Evolutionary conservation across 2,329 filamentous ascomycete genomes (phyloP), one percentile per base, ranked within the genome.

Genomic region (Allantophomopsis lycopodina): DNA sequence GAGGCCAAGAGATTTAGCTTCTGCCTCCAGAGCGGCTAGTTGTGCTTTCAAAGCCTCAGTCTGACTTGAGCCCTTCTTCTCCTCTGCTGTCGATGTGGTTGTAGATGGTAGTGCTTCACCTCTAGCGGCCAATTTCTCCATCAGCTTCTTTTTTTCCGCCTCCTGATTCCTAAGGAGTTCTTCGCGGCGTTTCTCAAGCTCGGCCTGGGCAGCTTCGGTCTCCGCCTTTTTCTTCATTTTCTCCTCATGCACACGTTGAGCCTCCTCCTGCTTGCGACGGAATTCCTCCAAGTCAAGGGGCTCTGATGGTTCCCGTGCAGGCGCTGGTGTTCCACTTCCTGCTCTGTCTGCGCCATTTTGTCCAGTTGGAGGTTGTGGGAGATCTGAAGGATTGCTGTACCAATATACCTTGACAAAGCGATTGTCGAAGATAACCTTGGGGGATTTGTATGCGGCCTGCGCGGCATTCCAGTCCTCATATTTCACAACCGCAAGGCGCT

Each of bases 361-460:
- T 13, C 50, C 56, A 36, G 40, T 32, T 18, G 50, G 48, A 11
- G 49, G 49, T 38, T 55, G 50, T 18, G 54, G 53, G 21, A 56
- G 38, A 7, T 53, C 49, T 13, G 52, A 33, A 18, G 69, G 66
- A 5, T 71, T 68, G 48, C 75, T 79, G 53, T 76, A 70, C 83
- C 83, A 89, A 50, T 80, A 87, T 0, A 89, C 79, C 50, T 86
- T 88, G 37, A 91, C 84, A 49, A 91, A 91, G 10, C 84, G 69
- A 49, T 89, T 91, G 50, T 88, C 81, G 52, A 89, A 91, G 35
- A 91, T 79, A 36, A 78, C 79, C 52, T 86, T 86, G 0, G 84
- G 83, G 7, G 80, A 87, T 36, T 71, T 69, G 55, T 84, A 86
- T 2, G 84, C 84, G 13, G 72, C 70, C 43, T 76, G 73, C 12